Conservation (phyloP, 495 filamentous ascomycete species). For the Endocarpon pusillum region DNA sequence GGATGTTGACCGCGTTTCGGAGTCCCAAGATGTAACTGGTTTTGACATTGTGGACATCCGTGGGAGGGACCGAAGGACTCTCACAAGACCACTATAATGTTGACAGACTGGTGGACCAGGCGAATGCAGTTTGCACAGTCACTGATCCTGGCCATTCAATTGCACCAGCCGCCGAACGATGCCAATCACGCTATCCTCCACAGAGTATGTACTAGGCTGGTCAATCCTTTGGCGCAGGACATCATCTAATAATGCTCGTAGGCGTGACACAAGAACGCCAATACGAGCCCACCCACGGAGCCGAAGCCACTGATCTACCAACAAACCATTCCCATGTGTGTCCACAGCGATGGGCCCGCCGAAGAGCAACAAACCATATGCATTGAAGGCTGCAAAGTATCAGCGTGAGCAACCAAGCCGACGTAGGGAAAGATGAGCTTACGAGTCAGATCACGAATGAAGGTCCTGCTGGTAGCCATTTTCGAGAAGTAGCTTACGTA, state of each 20-base stretch:
- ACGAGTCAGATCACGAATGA: slow-evolving; percentile 80
- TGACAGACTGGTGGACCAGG: no score
- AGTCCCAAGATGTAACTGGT: no score
- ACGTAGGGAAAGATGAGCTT: slow-evolving; percentile 18
- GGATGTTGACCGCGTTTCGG: no score
- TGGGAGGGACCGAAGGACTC: no score
- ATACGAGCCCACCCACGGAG: slow-evolving; percentile 89
- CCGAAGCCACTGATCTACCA: slow-evolving; percentile 87
- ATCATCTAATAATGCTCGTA: slow-evolving; percentile 74
- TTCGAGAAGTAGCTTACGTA: slow-evolving; percentile 81
- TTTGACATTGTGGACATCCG: no score
- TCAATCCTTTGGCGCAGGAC: slow-evolving; percentile 64
- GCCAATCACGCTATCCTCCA: slow-evolving; percentile 51
- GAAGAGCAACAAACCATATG: slow-evolving; percentile 82
- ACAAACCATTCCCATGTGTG: slow-evolving; percentile 67
- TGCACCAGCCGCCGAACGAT: slow-evolving; percentile 66
- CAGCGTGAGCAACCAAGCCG: slow-evolving; percentile 6
- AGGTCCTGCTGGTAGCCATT: slow-evolving; percentile 78
- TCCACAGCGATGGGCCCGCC: slow-evolving; percentile 70
- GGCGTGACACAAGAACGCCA: slow-evolving; percentile 68
- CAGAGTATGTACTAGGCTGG: slow-evolving; percentile 31
- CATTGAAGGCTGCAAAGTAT: slow-evolving; percentile 54
- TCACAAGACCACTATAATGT: no score
- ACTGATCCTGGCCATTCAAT: slow-evolving; percentile 70
- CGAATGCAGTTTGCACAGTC: slow-evolving; percentile 7